Evolutionary conservation across 768 basidiomycete species (phyloP).

Genomic region (Filobasidium wieringae): DNA sequence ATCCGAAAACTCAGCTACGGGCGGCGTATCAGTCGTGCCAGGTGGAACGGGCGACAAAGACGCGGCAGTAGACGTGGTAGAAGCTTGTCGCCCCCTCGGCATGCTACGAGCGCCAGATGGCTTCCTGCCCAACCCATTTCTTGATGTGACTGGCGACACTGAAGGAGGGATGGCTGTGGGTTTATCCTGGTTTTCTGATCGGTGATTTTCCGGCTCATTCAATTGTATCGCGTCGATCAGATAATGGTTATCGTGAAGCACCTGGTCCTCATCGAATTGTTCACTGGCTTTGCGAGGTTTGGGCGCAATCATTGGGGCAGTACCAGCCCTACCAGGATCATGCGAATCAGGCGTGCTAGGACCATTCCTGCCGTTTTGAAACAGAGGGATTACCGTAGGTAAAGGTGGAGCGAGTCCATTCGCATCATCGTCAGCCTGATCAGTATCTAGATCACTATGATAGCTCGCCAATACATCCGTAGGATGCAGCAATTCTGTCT

Average conservation of each 20-base stretch:
- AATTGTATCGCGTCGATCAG: conserved; percentile 4
- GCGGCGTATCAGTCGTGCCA: not conserved
- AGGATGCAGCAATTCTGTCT: too few relatives aligned
- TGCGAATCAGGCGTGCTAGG: too few relatives aligned
- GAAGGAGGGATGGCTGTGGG: not conserved
- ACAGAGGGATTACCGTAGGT: too few relatives aligned
- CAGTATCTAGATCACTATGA: too few relatives aligned
- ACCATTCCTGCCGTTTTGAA: too few relatives aligned
- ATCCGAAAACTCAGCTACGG: not conserved
- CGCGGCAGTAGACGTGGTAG: not conserved
- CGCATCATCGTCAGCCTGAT: too few relatives aligned
- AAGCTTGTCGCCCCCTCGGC: conserved; percentile 19
- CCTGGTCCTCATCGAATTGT: conserved; percentile 6
- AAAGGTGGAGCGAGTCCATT: too few relatives aligned
- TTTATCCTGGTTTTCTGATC: not conserved
- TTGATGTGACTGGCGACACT: not conserved
- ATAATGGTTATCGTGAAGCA: conserved; percentile 25
- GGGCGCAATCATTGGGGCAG: conserved; percentile 6
- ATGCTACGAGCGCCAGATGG: conserved; percentile 36
- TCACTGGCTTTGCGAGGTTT: conserved; percentile 7
- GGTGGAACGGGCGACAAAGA: not conserved
- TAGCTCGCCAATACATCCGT: too few relatives aligned
- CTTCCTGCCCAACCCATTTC: conserved; percentile 28
- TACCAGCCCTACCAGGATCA: too few relatives aligned
- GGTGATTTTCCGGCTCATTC: not conserved